Evolutionary conservation across 2,329 filamentous ascomycete genomes (phyloP), one percentile per base, ranked within the genome.

Genomic region (Pseudogymnoascus sp.): DNA sequence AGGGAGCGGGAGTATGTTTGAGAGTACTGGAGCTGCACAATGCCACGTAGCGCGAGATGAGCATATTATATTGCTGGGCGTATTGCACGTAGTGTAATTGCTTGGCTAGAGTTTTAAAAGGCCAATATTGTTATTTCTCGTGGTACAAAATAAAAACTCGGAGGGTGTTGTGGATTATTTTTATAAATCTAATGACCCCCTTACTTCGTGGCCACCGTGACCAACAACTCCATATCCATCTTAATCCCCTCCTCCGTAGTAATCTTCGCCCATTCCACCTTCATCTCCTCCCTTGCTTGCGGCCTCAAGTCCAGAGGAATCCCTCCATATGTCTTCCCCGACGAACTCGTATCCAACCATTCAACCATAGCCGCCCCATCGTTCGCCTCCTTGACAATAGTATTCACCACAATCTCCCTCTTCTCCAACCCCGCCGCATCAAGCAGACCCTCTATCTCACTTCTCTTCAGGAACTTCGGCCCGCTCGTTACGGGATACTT

Each of bases 271-370:
- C 72, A 73, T 37, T 73, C 71, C 14, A 18, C 46, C 59, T 66
- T 71, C 72, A 73, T 73, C 59, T 72, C 71, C 63, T 71, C 67
- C 44, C 69, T 68, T 1, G 70, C 71, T 16, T 60, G 62, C 0
- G 70, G 69, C 34, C 70, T 66, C 59, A 73, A 36, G n/a, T 73
- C 69, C 2, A 68, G 50, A 10, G 72, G 72, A 40, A 73, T 70
- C 4, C 69, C 69, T 2, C 72, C 72, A 50, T 72, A 73, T 14
- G 71, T 73, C 65, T 72, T 72, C 25, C 72, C 72, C 3, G 72
- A 73, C 21, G 71, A 73, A 62, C 72, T 73, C 4, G 70, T 71
- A 62, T 72, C 71, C 50, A 73, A 21, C 72, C 72, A 73, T 3
- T 72, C 67, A 37, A 73, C 65, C 72, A 73, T 73, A 14, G 61